Conservation (phyloP, 169 alveolate genomes). For the Cyclospora cayetanensis region DNA sequence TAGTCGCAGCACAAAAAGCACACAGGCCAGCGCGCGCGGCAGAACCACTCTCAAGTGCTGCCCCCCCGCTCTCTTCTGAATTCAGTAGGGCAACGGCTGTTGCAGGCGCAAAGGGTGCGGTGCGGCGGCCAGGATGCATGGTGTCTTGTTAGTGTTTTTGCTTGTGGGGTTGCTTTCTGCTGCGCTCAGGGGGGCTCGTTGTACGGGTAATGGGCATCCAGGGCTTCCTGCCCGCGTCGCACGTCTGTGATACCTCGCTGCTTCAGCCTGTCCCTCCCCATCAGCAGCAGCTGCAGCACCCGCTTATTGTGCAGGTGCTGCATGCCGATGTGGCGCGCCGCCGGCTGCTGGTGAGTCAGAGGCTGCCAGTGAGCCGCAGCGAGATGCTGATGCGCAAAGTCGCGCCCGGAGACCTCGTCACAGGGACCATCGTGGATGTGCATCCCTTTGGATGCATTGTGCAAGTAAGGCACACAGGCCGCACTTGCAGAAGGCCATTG, state of each 20-base stretch:
- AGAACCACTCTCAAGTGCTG: too few relatives aligned
- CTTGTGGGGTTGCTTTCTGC: too few relatives aligned
- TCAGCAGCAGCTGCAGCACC: constrained; percentile 16
- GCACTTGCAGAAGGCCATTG: too few relatives aligned
- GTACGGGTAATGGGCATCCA: constrained; percentile 47
- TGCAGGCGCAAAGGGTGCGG: too few relatives aligned
- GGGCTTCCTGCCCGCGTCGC: constrained; percentile 46
- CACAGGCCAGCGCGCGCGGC: too few relatives aligned
- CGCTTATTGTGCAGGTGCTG: constrained; percentile 28
- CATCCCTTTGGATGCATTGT: constrained; percentile 54
- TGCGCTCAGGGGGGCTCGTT: constrained; percentile 19
- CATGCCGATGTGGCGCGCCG: constrained; percentile 17
- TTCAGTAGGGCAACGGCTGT: too few relatives aligned
- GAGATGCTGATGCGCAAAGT: neutral
- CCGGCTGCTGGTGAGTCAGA: constrained; percentile 34
- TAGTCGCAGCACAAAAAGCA: too few relatives aligned
- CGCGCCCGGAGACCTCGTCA: constrained; percentile 16
- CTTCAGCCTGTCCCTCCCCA: neutral
- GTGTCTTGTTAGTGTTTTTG: too few relatives aligned
- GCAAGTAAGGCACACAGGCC: neutral
- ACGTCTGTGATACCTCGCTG: neutral
- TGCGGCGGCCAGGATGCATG: too few relatives aligned
- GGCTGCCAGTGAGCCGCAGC: neutral
- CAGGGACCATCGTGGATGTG: neutral
- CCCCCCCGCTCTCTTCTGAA: too few relatives aligned